Conservation (phyloP, 192 early-diverging fungal species). For the Coemansia reversa region DNA sequence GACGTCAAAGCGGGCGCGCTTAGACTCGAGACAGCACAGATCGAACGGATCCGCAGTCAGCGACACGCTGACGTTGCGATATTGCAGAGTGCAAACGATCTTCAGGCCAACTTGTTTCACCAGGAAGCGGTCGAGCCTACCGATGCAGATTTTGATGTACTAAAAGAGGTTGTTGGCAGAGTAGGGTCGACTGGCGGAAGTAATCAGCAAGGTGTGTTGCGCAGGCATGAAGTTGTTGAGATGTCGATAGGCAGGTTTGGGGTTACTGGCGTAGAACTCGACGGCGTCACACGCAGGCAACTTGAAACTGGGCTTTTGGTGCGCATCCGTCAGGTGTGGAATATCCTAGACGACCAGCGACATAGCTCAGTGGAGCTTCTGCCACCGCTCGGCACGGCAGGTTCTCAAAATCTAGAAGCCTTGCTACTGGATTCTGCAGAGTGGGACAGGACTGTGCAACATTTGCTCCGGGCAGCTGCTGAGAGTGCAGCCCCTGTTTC, state of each 20-base stretch:
- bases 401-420: neutral
- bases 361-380: slow-evolving; percentile 37
- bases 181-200: slow-evolving; percentile 12
- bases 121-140: slow-evolving; percentile 12
- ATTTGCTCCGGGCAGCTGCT: slow-evolving; percentile 13
- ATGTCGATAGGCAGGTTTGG: slow-evolving; percentile 15
- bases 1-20: slow-evolving; percentile 7
- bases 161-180: slow-evolving; percentile 8
- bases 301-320: slow-evolving; percentile 10
- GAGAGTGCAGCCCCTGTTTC: neutral
- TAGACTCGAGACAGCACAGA: slow-evolving; percentile 7
- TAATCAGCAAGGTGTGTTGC: neutral
- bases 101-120: slow-evolving; percentile 14
- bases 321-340: slow-evolving; percentile 36
- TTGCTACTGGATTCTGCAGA: slow-evolving; percentile 4
- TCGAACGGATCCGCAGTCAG: slow-evolving; percentile 3
- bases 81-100: slow-evolving; percentile 28
- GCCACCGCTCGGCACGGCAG: slow-evolving; percentile 8
- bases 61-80: slow-evolving; percentile 27
- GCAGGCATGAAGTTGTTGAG: slow-evolving; percentile 23
- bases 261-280: slow-evolving; percentile 22
- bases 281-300: slow-evolving; percentile 9
- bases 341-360: slow-evolving; percentile 29
- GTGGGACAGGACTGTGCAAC: slow-evolving; percentile 12
- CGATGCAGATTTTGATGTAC: neutral